Base-by-base conservation (phyloP, 2,329 filamentous ascomycete genomes). In the Penicillium digitatum region DNA sequence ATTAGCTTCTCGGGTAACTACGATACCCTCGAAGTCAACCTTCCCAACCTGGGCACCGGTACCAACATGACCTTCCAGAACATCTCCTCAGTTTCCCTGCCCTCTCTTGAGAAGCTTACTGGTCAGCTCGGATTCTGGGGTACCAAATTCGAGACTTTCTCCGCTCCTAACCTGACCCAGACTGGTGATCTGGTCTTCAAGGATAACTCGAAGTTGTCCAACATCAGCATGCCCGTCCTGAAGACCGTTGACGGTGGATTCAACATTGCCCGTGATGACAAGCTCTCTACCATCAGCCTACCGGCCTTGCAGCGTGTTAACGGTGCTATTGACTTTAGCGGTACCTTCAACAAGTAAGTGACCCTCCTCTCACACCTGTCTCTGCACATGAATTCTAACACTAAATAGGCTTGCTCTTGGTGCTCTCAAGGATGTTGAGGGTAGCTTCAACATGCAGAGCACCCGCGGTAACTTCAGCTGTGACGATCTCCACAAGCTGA, bases 241-340 rank as follows among this genome's bases (percentile, higher is more conserved):
- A 81, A 79, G 62, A 81, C 76, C 52, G 82, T 96, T 67, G 84
- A 82, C 64, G 92, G 90, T 78, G 90, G 88, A 72, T 83, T 95
- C 72, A 85, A 88, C 65, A 84, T 99, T 69, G 87, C 89, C 76
- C 95, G 96, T 84, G 96, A 97, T 86, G 89, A 90, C 58, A 78
- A 80, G 53, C 82, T 96, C 32, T 65, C 75, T 54, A 72, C 78
- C 57, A 80, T 96, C 54, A 75, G 82, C 61, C 88, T 97, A 76
- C 81, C 82, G 58, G 71, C 79, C 61, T 82, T 99, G 27, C 70
- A 82, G 69, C 82, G 78, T 52, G 84, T 96, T 56, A 82, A 80
- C 61, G 93, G 92, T 77, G 90, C 90, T 67, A 81, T 97, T 69
- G 87, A 90, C 73, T 84, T 96, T 73, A 86, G 86, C 66, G 94